Evolutionary conservation across 345 rosid genomes (phyloP).

Genomic region (Aquilaria malaccensis): DNA sequence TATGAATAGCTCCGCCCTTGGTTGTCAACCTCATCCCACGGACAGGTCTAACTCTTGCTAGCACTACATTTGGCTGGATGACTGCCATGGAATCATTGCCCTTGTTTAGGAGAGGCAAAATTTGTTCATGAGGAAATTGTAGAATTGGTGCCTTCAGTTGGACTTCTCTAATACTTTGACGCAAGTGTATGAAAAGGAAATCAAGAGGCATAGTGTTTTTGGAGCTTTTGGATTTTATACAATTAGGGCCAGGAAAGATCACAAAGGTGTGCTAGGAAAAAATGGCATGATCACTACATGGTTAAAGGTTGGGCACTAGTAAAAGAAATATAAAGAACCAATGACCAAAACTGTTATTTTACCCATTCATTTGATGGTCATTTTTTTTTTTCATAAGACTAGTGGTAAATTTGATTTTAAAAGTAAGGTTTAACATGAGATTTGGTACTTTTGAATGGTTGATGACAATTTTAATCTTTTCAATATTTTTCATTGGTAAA

Average conservation of each 20-base stretch:
- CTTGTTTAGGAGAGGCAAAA: conserved; percentile 48
- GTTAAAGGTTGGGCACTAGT: too few relatives aligned
- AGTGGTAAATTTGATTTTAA: too few relatives aligned
- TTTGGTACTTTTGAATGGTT: too few relatives aligned
- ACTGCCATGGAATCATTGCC: conserved; percentile 62
- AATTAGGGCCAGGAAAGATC: conserved; percentile 66
- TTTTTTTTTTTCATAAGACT: too few relatives aligned
- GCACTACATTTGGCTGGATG: conserved; percentile 17
- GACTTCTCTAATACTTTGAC: conserved; percentile 55
- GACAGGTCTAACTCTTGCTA: conserved; percentile 10
- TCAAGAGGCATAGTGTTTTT: conserved; percentile 66
- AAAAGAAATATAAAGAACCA: too few relatives aligned
- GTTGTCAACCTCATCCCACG: conserved; percentile 66
- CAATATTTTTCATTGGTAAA: too few relatives aligned
- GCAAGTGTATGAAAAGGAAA: conserved; percentile 66
- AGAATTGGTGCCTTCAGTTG: conserved; percentile 73
- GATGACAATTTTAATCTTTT: too few relatives aligned
- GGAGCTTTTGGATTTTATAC: conserved; percentile 76
- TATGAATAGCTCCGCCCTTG: conserved; percentile 14
- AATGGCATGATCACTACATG: conserved; percentile 21
- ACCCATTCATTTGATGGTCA: too few relatives aligned
- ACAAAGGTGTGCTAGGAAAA: conserved; percentile 69
- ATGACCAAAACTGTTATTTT: too few relatives aligned
- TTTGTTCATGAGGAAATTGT: conserved; percentile 61
- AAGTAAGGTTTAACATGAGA: too few relatives aligned